These are phyloP conservation scores for Heritiera fomes DNA, from an alignment of 345 rosid species.

Conservation along the genomic window DNA sequence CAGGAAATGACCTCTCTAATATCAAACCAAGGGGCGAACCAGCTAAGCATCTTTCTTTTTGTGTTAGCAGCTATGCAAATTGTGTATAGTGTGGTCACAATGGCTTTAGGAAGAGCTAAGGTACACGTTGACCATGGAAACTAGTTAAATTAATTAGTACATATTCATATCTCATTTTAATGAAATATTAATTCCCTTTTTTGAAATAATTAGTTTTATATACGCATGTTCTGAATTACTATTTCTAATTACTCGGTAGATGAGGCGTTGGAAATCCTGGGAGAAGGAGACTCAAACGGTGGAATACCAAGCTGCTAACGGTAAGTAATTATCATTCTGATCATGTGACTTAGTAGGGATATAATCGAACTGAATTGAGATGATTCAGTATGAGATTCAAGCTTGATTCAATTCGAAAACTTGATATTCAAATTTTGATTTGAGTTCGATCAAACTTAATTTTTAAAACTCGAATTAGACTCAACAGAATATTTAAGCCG, in stretches of 20 bases:
- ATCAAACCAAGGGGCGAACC: constrained; percentile 59
- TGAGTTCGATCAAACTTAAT: too few species aligned
- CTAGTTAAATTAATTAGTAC: neutral
- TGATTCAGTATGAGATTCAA: too few species aligned
- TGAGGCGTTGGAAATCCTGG: constrained; percentile 78
- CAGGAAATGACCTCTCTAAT: constrained; percentile 62
- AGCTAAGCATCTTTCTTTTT: constrained; percentile 65
- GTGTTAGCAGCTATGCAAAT: constrained; percentile 74
- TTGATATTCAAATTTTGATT: too few species aligned
- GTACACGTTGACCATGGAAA: constrained; percentile 28
- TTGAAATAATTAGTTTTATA: neutral
- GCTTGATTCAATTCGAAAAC: too few species aligned
- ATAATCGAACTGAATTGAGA: too few species aligned
- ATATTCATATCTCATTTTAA: neutral
- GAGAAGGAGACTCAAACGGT: constrained; percentile 65
- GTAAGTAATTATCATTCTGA: constrained; percentile 27
- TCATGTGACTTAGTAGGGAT: too few species aligned
- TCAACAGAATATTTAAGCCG: too few species aligned
- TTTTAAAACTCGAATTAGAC: too few species aligned
- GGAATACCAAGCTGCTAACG: constrained; percentile 59
- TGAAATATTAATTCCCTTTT: neutral
- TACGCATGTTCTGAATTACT: too few species aligned
- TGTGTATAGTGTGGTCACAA: constrained; percentile 55
- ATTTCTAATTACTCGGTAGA: constrained; percentile 30
- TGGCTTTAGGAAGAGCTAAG: constrained; percentile 75